phyloP scores from a whole-genome alignment of 2,329 filamentous ascomycete genomes.

The Pseudocercospora vitis region DNA sequence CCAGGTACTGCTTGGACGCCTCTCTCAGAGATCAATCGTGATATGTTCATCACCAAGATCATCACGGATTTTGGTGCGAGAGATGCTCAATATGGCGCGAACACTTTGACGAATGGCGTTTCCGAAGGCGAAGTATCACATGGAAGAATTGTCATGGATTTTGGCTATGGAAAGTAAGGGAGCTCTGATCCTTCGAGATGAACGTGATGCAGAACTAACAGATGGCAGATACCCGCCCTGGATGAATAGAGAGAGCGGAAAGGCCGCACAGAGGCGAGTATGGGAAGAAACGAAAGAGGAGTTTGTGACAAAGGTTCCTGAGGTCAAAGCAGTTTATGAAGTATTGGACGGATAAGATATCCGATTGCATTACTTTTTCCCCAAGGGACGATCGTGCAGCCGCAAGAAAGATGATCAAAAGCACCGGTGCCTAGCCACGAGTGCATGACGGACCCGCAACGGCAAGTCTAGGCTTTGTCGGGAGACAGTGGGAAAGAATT shows the following conservation, averaged over 20 bases:
- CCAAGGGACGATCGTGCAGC: too few relatives aligned
- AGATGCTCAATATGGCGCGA: constrained; percentile 13
- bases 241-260: constrained; percentile 14
- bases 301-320: constrained; percentile 15
- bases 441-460: too few relatives aligned
- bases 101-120: constrained; percentile 14
- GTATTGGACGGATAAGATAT: constrained; percentile 3
- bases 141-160: constrained; percentile 16
- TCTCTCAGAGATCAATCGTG: constrained; percentile 12
- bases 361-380: too few relatives aligned
- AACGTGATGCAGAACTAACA: constrained; percentile 1
- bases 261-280: constrained; percentile 9
- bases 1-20: constrained; percentile 17
- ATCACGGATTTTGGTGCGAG: constrained; percentile 16
- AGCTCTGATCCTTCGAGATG: neutral
- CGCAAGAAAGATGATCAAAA: too few relatives aligned
- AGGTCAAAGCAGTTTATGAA: constrained; percentile 14
- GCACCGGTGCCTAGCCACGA: too few relatives aligned
- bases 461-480: too few relatives aligned
- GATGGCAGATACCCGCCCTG: constrained; percentile 14
- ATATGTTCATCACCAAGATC: constrained; percentile 12
- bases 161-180: constrained; percentile 10
- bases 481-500: too few relatives aligned
- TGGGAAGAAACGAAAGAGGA: constrained; percentile 17
- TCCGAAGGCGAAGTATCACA: constrained; percentile 3